phyloP scores from a whole-genome alignment of 306 rosid species.

The Astragalus membranaceus region DNA sequence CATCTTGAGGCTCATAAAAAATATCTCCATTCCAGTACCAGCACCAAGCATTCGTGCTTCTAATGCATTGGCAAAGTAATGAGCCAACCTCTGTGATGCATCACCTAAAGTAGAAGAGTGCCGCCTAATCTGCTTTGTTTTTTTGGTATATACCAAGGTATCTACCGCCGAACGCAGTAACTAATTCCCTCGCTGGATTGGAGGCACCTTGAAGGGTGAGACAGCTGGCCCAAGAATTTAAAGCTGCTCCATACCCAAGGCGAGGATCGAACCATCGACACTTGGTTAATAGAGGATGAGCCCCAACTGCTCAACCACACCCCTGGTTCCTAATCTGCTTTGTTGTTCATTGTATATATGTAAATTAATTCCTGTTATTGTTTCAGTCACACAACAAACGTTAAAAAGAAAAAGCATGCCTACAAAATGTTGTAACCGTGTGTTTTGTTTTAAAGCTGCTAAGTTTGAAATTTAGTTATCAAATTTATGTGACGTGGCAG shows the following conservation, averaged over 20 bases:
- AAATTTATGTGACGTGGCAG: no score
- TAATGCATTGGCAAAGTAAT: constrained; percentile 54
- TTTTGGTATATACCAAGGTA: no score
- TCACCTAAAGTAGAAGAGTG: constrained; percentile 60
- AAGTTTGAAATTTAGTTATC: no score
- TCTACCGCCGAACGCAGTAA: no score
- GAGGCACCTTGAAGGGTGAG: no score
- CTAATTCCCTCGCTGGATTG: no score
- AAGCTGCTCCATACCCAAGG: no score
- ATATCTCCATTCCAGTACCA: constrained; percentile 47
- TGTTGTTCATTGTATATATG: constrained; percentile 28
- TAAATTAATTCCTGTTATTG: neutral
- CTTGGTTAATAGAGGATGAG: no score
- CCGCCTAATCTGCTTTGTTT: constrained; percentile 64
- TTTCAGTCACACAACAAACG: neutral
- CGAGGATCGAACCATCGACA: no score
- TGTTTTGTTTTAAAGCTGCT: neutral
- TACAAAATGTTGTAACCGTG: neutral
- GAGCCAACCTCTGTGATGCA: constrained; percentile 61
- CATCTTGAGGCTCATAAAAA: constrained; percentile 37
- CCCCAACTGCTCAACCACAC: no score
- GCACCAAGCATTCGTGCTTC: constrained; percentile 69
- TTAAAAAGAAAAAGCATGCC: neutral
- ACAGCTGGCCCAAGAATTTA: no score
- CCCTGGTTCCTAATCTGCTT: no score